These are phyloP conservation scores for Polysphondylium violaceum DNA, from an alignment of 78 protist genomes.

Conservation along the genomic window DNA sequence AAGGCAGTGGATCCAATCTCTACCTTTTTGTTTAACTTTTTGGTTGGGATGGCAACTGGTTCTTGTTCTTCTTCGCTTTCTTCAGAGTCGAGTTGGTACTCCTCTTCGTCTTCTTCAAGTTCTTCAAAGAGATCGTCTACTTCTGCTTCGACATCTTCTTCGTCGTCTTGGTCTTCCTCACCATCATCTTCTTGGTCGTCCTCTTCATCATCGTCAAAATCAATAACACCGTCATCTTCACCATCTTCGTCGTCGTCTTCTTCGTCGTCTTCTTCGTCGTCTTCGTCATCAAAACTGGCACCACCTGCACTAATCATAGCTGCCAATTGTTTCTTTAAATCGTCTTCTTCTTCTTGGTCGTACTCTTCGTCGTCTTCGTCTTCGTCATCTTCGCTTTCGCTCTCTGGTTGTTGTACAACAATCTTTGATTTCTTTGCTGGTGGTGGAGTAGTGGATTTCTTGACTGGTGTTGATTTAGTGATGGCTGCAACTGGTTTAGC, in stretches of 20 bases:
- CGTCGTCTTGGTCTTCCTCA: conserved; percentile 11
- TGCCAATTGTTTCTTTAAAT: conserved; percentile 10
- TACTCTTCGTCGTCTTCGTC: conserved; percentile 1
- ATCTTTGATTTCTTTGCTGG: not conserved
- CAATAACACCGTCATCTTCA: conserved; percentile 30
- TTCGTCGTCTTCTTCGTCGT: conserved; percentile 5
- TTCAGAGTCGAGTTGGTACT: conserved; percentile 42
- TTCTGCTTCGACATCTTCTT: not conserved
- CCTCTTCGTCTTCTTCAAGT: conserved; percentile 34
- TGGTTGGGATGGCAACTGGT: conserved; percentile 32
- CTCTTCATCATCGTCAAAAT: conserved; percentile 23
- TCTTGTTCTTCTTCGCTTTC: conserved; percentile 33
- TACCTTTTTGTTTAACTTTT: conserved; percentile 24
- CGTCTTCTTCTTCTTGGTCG: conserved; percentile 56
- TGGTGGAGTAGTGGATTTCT: not conserved
- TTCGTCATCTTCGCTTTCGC: not conserved
- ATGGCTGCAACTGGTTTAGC: not conserved
- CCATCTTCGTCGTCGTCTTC: conserved; percentile 38
- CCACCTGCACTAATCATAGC: conserved; percentile 19
- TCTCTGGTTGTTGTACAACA: not conserved
- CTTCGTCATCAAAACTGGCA: not conserved
- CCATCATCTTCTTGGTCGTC: conserved; percentile 21
- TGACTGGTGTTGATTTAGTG: not conserved
- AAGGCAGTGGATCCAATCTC: conserved; percentile 17
- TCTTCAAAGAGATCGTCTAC: conserved; percentile 16